Evolutionary conservation across 805 yeast genomes (phyloP), one percentile per base, ranked within the genome.

Genomic region (Priceomyces carsonii): DNA sequence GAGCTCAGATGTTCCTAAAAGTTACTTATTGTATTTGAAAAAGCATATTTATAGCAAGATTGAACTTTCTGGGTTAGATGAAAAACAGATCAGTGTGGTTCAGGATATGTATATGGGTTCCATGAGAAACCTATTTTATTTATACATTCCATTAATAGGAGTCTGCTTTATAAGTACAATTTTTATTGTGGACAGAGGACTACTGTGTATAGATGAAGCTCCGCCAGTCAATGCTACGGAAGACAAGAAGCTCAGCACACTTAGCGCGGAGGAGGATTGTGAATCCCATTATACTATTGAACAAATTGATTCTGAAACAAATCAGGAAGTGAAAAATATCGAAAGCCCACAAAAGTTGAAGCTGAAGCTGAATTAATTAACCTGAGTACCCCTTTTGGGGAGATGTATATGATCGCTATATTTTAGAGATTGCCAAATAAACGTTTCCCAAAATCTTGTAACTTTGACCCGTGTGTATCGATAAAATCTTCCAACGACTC

Each of bases 111-210:
- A 63, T 30, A 50, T 53, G 48, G 45, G 46, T 12, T 47, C 68
- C 6, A 40, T 67, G 5, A 51, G 44, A 23, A 48, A 53, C 20
- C 58, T 57, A 26, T 67, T 63, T 38, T 59, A 59, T 35, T 51
- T 64, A 34, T 47, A 51, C 12, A 50, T 65, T 25, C 71, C 73
- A 3, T 43, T 66, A 26, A 45, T 64, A 16, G 68, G 51, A 1
- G 21, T 56, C 10, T 63, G 69, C 33, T 53, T 61, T 5, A 3
- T 63, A 3, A 37, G 51, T 20, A 46, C 61, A 6, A 50, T 65
- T 12, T 50, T 65, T 26, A 47, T 68, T 12, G 56, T 48, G 29
- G 75, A 70, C 40, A 49, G 55, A 17, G 76, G 76, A 0, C 50
- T 69, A 16, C 53, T 53, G 21, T 65, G 66, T 1, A 52, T 59